Percentiles rank a stretch among this genome's conserved stretches.
phyloP scores from a whole-genome alignment of 2,329 filamentous ascomycete genomes.

The Boeremia exigua region DNA sequence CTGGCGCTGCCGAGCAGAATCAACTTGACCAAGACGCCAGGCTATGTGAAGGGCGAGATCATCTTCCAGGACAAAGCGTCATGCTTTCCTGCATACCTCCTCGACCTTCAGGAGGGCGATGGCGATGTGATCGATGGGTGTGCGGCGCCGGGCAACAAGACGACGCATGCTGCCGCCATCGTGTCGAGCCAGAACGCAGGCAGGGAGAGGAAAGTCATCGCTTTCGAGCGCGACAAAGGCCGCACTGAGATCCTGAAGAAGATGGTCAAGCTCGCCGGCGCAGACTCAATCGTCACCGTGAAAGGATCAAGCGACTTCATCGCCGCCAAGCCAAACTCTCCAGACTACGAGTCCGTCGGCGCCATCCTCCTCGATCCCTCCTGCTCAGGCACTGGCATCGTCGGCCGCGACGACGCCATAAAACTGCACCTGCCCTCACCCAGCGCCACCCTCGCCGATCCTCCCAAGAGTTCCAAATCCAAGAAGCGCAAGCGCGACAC shows the following conservation, averaged over 20 bases:
- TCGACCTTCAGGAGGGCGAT: constrained; percentile 70
- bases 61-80: constrained; percentile 97
- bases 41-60: constrained; percentile 77
- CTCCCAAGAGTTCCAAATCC: constrained; percentile 22
- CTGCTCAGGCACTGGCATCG: constrained; percentile 94
- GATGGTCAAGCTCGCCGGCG: constrained; percentile 83
- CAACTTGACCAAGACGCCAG: constrained; percentile 74
- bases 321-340: constrained; percentile 69
- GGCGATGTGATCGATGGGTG: constrained; percentile 91
- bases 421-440: constrained; percentile 62
- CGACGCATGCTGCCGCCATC: constrained; percentile 87
- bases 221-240: constrained; percentile 76
- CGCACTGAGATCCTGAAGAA: constrained; percentile 79
- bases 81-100: constrained; percentile 90
- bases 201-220: constrained; percentile 64
- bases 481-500: constrained; percentile 44
- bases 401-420: constrained; percentile 81
- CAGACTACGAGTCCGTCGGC: constrained; percentile 72
- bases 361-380: constrained; percentile 89
- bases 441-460: not conserved
- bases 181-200: constrained; percentile 54
- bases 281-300: constrained; percentile 69
- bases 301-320: constrained; percentile 82
- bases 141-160: constrained; percentile 96
- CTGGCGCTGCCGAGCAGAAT: constrained; percentile 75